Base-by-base conservation (phyloP, 768 basidiomycete genomes). In the Pisolithus orientalis region DNA sequence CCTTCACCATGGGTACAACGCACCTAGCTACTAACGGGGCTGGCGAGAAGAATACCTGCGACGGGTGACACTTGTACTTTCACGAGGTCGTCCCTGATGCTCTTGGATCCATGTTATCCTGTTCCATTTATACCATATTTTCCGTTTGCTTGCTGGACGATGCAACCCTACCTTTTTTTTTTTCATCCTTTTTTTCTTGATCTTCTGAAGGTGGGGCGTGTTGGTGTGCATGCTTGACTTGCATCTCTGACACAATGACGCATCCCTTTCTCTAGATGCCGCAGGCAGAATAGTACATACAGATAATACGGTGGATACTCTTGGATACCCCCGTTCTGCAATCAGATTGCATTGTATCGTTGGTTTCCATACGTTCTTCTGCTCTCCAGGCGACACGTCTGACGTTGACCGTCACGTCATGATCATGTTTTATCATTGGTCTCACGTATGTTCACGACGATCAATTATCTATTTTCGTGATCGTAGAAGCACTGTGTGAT, bases 1-100 rank as follows among this genome's bases (percentile, higher is more conserved):
- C 40, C 73, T 82, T 56, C 84, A 86, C 61, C 79, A 85, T 51
- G 66, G 66, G 28, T 68, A 67, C 39, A 44, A 31, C 13, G 31
- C 44, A 32, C 52, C 44, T 47, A 61, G 63, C 28, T 70, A 68
- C 32, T 57, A 32, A 50, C 13, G 13, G 31, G 38, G 39, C 64
- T 38, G 49, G 16, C 38, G 31, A 6, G 11, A 44, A 24, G 14
- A 27, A 31, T 34, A 28, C 38, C 45, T 8, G 25, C 47, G 25
- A 29, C 28, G 27, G 40, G 32, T 32, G 34, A 17, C 46, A n/a
- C 24, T 17, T 45, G 14, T n/a, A 6, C 11, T n/a, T 11, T 13
- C 16, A 45, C 16, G 6, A 21, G 17, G 46, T 47, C 21, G 21
- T 37, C 17, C 16, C 21, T 10, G 25, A 31, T 21, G n/a, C n/a